Conservation (phyloP, 176 grass and related monocot species). For the Canna indica region DNA sequence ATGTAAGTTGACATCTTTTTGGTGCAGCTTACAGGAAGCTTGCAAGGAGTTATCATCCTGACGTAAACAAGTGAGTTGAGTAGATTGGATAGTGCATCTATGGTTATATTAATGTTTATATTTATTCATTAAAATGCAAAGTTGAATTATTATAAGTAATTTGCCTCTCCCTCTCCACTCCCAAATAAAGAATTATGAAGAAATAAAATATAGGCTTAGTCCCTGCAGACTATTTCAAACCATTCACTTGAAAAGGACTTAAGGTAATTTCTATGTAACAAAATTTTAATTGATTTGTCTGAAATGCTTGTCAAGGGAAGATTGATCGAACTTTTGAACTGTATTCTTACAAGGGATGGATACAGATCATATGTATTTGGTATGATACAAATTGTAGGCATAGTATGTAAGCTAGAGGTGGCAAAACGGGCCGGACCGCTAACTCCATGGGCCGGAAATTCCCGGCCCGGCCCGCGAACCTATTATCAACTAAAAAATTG, state of each 20-base stretch:
- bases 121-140: neutral
- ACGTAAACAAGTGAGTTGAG: slow-evolving; percentile 97
- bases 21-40: slow-evolving; percentile 82
- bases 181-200: neutral
- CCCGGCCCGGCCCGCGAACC: too few species aligned
- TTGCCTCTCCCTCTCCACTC: neutral
- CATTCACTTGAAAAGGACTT: neutral
- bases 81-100: neutral
- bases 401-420: too few species aligned
- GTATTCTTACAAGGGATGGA: neutral
- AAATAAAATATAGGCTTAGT: neutral
- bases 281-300: too few species aligned
- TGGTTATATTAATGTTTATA: neutral
- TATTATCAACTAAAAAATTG: too few species aligned
- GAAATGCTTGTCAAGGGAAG: neutral
- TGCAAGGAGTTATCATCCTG: slow-evolving; percentile 83
- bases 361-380: too few species aligned
- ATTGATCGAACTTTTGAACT: neutral
- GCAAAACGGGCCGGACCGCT: too few species aligned
- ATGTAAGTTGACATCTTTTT: slow-evolving; percentile 17
- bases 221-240: neutral
- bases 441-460: too few species aligned
- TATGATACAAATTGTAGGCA: too few species aligned
- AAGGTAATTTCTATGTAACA: too few species aligned
- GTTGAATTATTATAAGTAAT: neutral